Evolutionary conservation across 176 grass and related monocot genomes (phyloP), one percentile per base, ranked within the genome.

Genomic region (Lolium perenne): DNA sequence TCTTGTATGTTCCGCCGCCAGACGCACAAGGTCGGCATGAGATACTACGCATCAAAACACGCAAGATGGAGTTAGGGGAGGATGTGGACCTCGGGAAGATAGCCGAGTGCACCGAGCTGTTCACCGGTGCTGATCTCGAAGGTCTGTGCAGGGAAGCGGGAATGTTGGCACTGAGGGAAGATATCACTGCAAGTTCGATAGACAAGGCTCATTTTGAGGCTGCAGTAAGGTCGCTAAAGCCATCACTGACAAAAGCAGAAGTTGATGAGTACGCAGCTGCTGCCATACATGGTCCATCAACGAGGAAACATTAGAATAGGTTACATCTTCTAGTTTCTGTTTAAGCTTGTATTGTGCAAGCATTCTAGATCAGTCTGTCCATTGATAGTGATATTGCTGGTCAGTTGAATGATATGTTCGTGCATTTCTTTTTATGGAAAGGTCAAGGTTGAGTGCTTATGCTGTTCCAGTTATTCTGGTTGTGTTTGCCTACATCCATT

Each of bases 51-150:
- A 92, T 98, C 53, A 90, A 98, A 51, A 98, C 93, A 91, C 23
- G 53, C 70, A 88, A 94, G 51, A 95, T 98, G 90, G 91, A 83
- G 55, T 46, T 98, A 35, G 90, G 71, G 18, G 86, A 98, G 67
- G 96, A 94, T 82, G 86, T 95, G 22, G 79, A 95, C 91, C 90
- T 98, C 56, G 79, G 76, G 79, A 40, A 58, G 81, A 88, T 95
- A 20, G 90, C 88, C 2, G 68, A 92, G 77, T 77, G 50, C 57
- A 91, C 93, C 0, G 82, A 98, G 64, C 75, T 92, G 38, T 95
- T 98, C 84, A 98, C 90, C 32, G 92, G 93, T 16, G 93, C 93
- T 58, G 93, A 95, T 83, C 86, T 98, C 1, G 90, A 98, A 88
- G 88, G 96, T 35, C 84, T 98, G 14, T 98, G 91, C 77, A 91